Evolutionary conservation across 108 stramenopile genomes (phyloP), one percentile per base, ranked within the genome.

Genomic region (Cyclotella choctawhatcheeana): DNA sequence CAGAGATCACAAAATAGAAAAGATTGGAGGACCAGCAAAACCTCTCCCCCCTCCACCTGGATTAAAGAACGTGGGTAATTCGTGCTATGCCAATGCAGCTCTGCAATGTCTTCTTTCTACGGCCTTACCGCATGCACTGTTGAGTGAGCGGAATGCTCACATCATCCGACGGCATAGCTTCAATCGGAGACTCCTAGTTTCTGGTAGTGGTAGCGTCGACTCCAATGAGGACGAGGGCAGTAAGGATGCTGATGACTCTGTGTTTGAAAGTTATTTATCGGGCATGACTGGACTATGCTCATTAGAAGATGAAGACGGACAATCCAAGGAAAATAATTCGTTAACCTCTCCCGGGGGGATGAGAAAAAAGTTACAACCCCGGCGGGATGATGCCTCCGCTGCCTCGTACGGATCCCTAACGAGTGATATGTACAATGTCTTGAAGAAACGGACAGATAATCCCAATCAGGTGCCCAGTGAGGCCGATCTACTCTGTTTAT

Each of bases 21-120:
- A 40, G 21, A 61, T 24, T 40, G 43, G n/a, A n/a, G 60, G 29
- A 13, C 21, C 14, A 37, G 13, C 37, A 30, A 3, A 40, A 30
- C 54, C 51, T 21, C 70, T 84, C 34, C 81, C 76, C 43, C 82
- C 85, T 17, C 93, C 93, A 18, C 83, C 84, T 20, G 93, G 93
- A 8, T 58, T 94, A 20, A 81, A 81, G 25, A 94, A 94, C 71
- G 88, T 90, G 51, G 93, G 93, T 10, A 94, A 94, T 51, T 86
- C 93, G 2, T 94, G 93, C 67, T 94, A 91, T 62, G 89, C 93
- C 35, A 94, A 94, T 62, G 86, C 90, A 13, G 89, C 88, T 0
- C 53, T 94, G 71, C 93, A 94, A 54, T 94, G 90, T 56, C 60
- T 94, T 31, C 75, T 94, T 6, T 82, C 80, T 10, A 91, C 89